A percentile compares a stretch with the other conserved stretches of the same genome.
Evolutionary conservation across 768 basidiomycete species (phyloP).

Genomic region (Lentinula lateritia): DNA sequence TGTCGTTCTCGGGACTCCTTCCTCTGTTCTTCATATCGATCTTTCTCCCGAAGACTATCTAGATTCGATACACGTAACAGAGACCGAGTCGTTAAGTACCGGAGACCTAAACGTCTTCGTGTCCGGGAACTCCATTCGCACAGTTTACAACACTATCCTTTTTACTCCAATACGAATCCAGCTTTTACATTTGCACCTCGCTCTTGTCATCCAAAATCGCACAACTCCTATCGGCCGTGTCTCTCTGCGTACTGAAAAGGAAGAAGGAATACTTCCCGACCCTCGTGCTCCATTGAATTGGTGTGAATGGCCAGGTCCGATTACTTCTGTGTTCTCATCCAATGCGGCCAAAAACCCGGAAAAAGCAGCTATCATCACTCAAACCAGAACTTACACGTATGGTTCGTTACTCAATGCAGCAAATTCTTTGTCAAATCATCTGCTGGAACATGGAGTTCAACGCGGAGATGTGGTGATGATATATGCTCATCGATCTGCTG

Average conservation of each 20-base stretch:
- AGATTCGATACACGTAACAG: conserved; percentile 76
- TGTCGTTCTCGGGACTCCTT: conserved; percentile 85
- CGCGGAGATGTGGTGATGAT: conserved; percentile 97
- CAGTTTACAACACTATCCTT: conserved; percentile 92
- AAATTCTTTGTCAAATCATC: conserved; percentile 86
- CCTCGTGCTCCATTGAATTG: conserved; percentile 88
- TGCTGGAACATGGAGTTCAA: conserved; percentile 80
- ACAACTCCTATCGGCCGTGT: conserved; percentile 71
- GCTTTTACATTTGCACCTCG: conserved; percentile 76
- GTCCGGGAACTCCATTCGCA: conserved; percentile 72
- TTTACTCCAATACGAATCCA: conserved; percentile 80
- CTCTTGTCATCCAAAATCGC: conserved; percentile 64
- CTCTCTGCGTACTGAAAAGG: conserved; percentile 68
- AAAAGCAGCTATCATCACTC: conserved; percentile 75
- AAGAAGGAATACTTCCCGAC: conserved; percentile 69
- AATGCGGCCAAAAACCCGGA: conserved; percentile 82
- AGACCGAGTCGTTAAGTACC: conserved; percentile 69
- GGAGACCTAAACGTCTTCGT: conserved; percentile 94
- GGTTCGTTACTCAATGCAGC: conserved; percentile 75
- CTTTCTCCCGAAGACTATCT: conserved; percentile 75
- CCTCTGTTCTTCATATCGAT: conserved; percentile 85
- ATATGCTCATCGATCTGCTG: conserved; percentile 93
- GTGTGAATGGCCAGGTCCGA: conserved; percentile 97
- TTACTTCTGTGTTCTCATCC: conserved; percentile 88
- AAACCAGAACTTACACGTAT: conserved; percentile 71